Percentiles rank a stretch among this genome's conserved stretches.
Evolutionary conservation across 768 basidiomycete genomes (phyloP).

Genomic region (Filobasidium floriforme): DNA sequence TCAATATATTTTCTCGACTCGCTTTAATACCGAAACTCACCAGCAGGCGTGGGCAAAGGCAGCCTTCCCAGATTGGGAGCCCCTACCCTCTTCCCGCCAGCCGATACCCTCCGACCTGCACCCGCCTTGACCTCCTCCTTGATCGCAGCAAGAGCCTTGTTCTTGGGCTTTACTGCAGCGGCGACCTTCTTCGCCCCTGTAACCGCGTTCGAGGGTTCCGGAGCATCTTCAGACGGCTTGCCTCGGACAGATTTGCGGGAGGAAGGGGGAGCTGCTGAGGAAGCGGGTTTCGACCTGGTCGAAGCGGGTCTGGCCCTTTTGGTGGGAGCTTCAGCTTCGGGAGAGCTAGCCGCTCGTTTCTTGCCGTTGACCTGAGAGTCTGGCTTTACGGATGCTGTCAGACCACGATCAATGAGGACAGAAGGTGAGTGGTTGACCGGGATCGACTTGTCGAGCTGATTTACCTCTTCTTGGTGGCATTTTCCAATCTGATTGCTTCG

Average conservation of each 20-base stretch:
- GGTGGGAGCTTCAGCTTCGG: neutral
- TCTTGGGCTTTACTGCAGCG: neutral
- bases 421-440: neutral
- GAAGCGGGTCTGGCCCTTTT: slow-evolving; percentile 6
- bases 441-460: neutral
- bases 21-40: slow-evolving; percentile 1
- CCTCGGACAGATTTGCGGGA: neutral
- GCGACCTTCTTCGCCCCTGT: neutral
- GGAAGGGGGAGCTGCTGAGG: neutral
- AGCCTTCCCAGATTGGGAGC: neutral
- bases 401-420: neutral
- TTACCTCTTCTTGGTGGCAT: slow-evolving; percentile 1
- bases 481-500: neutral
- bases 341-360: neutral
- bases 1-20: neutral
- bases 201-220: neutral
- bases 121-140: neutral
- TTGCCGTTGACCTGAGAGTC: neutral
- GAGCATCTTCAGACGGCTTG: neutral
- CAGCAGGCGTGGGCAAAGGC: slow-evolving; percentile 6
- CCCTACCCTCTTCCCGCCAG: neutral
- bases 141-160: neutral
- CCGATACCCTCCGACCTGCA: neutral
- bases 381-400: neutral
- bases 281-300: slow-evolving; percentile 4